phyloP scores from a whole-genome alignment of 1,284 basidiomycete species.

The Grifola frondosa region DNA sequence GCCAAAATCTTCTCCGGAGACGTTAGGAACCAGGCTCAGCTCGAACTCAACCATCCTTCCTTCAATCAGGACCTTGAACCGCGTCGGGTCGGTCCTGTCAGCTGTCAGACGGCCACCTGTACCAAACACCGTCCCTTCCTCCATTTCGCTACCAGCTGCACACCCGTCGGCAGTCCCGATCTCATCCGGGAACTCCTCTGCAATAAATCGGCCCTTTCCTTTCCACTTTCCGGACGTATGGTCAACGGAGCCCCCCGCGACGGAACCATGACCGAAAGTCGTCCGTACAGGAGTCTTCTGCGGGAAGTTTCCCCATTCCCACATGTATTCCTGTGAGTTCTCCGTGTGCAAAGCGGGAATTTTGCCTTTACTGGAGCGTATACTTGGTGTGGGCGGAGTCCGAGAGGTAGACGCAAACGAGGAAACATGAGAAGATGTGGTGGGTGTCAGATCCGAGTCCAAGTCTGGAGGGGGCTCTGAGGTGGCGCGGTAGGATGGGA shows the following conservation, averaged over 20 bases:
- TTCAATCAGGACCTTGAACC: slow-evolving; percentile 58
- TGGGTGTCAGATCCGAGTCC: slow-evolving; percentile 20
- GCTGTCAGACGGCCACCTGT: slow-evolving; percentile 52
- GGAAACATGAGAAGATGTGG: slow-evolving; percentile 12
- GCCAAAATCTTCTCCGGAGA: slow-evolving; percentile 22
- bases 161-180: slow-evolving; percentile 4
- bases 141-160: slow-evolving; percentile 10
- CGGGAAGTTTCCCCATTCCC: slow-evolving; percentile 88
- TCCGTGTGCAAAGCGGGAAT: slow-evolving; percentile 11
- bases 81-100: slow-evolving; percentile 49
- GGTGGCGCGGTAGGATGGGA: slow-evolving; percentile 47
- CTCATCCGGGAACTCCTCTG: slow-evolving; percentile 13
- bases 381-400: slow-evolving; percentile 13
- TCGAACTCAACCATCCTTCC: slow-evolving; percentile 58
- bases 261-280: slow-evolving; percentile 40
- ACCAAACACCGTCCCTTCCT: slow-evolving; percentile 36
- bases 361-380: slow-evolving; percentile 11
- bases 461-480: slow-evolving; percentile 58
- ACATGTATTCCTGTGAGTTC: slow-evolving; percentile 65
- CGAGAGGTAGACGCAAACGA: slow-evolving; percentile 7
- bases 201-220: slow-evolving; percentile 26
- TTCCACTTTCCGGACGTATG: slow-evolving; percentile 13
- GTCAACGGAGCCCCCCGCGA: slow-evolving; percentile 8
- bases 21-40: slow-evolving; percentile 48
- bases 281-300: slow-evolving; percentile 66